Base-by-base conservation (phyloP, 768 basidiomycete genomes). In the Suillus tomentosus region DNA sequence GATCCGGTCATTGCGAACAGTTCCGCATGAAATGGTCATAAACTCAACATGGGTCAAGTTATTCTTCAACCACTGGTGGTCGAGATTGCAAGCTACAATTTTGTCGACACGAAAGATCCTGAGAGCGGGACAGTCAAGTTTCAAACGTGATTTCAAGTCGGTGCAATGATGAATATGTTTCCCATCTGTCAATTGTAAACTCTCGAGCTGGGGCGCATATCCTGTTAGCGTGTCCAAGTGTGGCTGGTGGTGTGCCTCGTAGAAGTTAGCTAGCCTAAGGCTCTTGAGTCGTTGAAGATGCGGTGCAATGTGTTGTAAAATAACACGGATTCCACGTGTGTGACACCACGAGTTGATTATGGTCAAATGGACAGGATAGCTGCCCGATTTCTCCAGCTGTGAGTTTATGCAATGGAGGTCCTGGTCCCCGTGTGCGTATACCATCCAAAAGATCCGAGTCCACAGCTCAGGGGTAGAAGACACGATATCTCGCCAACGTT, bases 381-480 rank as follows among this genome's bases (percentile, higher is more conserved):
- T 22, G 34, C 54, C 54, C 14, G n/a, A 11, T n/a, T 55, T 55
- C 36, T 37, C 19, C 36, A 55, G 36, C 11, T 55, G 34, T n/a
- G 54, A n/a, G 7, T 19, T 14, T n/a, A 55, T 55, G 17, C 10
- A n/a, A 11, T 54, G 19, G 3, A 6, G 9, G 11, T 5, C 19
- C 54, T 36, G n/a, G 6, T 36, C 13, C 22, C 22, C 22, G 13
- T 13, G 47, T 13, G 22, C 47, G 5, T 11, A 6, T 36, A 55
- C 7, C 6, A 55, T n/a, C 19, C 34, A 13, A 37, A 55, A 55
- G n/a, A 55, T 22, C n/a, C 54, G 54, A 36, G 54, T 37, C 54
- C 54, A 55, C 13, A 55, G 54, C 34, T 55, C 54, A 36, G 54
- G 54, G 11, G 54, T 13, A 55, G 54, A 55, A 36, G 19, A 55